Evolutionary conservation across 768 basidiomycete genomes (phyloP).

Genomic region (Termitomyces sp.): DNA sequence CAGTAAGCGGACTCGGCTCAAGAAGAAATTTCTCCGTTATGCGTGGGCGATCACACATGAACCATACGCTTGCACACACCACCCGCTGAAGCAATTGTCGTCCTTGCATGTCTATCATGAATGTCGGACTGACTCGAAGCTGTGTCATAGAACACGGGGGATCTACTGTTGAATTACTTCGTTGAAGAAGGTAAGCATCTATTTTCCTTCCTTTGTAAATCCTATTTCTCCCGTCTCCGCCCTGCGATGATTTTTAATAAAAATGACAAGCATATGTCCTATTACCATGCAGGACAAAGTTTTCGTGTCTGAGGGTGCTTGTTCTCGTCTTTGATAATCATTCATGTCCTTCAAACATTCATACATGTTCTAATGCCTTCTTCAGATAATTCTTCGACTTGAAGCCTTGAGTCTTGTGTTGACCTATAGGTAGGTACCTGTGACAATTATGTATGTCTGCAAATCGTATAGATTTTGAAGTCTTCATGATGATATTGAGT

Average conservation of each 20-base stretch:
- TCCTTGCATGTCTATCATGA: no score
- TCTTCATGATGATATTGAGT: background rate
- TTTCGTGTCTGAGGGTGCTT: constrained; percentile 41
- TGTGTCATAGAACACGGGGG: background rate
- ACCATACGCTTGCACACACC: background rate
- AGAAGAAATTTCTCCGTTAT: background rate
- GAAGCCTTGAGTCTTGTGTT: background rate
- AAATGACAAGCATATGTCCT: constrained; percentile 75
- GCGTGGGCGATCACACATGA: background rate
- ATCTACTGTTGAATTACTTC: background rate
- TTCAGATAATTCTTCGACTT: background rate
- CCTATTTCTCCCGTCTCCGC: constrained; percentile 8
- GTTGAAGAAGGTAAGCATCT: constrained; percentile 2
- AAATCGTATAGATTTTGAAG: background rate
- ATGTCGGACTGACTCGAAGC: background rate
- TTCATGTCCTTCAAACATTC: background rate
- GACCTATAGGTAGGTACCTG: no score
- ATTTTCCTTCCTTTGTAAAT: background rate
- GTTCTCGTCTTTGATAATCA: background rate
- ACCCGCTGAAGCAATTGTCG: background rate
- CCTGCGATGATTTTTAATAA: constrained; percentile 45
- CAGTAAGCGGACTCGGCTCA: background rate
- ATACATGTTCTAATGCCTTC: background rate
- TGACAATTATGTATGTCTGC: background rate
- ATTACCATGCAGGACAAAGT: constrained; percentile 52